A percentile compares a stretch with the other conserved stretches of the same genome.
Conservation (phyloP, 2,329 filamentous ascomycete species). For the Knoxdaviesia capensis region DNA sequence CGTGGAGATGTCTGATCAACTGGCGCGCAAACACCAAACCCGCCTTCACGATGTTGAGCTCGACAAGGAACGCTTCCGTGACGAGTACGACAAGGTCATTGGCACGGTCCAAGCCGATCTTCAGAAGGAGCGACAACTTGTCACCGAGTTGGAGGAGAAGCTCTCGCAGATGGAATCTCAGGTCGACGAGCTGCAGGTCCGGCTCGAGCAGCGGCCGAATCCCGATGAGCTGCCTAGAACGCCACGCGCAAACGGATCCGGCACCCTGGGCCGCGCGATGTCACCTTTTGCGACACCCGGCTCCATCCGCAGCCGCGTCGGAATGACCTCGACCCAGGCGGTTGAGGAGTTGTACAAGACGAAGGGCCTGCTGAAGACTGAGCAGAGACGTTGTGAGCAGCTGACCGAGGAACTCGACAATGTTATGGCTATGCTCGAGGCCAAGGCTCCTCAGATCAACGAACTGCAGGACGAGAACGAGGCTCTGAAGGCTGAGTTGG, state of each 20-base stretch:
- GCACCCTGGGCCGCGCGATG: constrained; percentile 24
- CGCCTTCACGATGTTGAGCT: constrained; percentile 51
- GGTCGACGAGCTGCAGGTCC: constrained; percentile 30
- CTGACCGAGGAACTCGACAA: constrained; percentile 64
- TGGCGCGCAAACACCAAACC: constrained; percentile 50
- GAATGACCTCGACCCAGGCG: constrained; percentile 38
- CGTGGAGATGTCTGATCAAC: constrained; percentile 62
- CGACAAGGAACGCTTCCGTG: constrained; percentile 36
- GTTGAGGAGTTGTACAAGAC: constrained; percentile 44
- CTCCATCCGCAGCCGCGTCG: constrained; percentile 32
- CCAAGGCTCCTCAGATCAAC: constrained; percentile 70
- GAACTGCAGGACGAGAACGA: constrained; percentile 68
- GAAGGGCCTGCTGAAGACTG: constrained; percentile 53
- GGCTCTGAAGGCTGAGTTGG: constrained; percentile 58
- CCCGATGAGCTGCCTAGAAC: constrained; percentile 36
- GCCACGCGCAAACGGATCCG: constrained; percentile 35
- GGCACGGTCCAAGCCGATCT: constrained; percentile 34
- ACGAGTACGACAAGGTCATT: constrained; percentile 42
- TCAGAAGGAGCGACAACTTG: constrained; percentile 29
- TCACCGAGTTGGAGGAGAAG: constrained; percentile 23
- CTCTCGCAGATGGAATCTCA: constrained; percentile 30
- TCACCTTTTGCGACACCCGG: constrained; percentile 43
- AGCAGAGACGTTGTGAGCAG: constrained; percentile 55
- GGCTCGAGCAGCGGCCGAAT: constrained; percentile 19
- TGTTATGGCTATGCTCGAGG: constrained; percentile 68